phyloP scores from a whole-genome alignment of 2,329 filamentous ascomycete species.

The Dactylonectria macrodidyma region DNA sequence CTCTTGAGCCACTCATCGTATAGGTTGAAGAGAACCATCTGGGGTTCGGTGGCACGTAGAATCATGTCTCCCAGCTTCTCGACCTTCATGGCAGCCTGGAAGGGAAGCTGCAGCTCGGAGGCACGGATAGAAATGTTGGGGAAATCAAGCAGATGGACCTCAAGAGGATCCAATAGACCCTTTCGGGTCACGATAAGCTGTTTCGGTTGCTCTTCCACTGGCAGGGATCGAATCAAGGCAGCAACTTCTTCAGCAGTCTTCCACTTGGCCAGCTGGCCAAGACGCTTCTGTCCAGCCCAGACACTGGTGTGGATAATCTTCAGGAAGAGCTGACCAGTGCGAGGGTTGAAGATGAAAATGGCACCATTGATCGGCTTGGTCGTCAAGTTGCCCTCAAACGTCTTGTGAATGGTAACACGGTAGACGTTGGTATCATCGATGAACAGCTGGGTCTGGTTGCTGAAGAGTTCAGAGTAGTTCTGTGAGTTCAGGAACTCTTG shows the following conservation, averaged over 20 bases:
- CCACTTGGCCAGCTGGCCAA: constrained; percentile 98
- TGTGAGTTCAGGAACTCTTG: constrained; percentile 99
- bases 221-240: constrained; percentile 93
- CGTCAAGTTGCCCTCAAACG: constrained; percentile 98
- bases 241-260: constrained; percentile 99
- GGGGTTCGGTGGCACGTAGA: constrained; percentile 95
- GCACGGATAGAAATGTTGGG: constrained; percentile 99
- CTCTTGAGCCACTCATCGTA: constrained; percentile 99
- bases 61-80: constrained; percentile 99
- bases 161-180: constrained; percentile 94
- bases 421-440: constrained; percentile 99
- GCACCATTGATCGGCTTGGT: constrained; percentile 99
- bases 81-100: constrained; percentile 99
- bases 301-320: constrained; percentile 99
- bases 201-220: constrained; percentile 98
- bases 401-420: constrained; percentile 99
- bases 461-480: constrained; percentile 99
- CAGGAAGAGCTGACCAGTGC: constrained; percentile 95
- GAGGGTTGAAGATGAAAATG: constrained; percentile 99
- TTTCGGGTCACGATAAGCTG: constrained; percentile 98
- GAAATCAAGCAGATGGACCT: constrained; percentile 98
- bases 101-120: constrained; percentile 95
- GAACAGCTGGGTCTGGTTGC: constrained; percentile 98
- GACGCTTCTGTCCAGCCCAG: constrained; percentile 99
- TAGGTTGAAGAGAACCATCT: constrained; percentile 99